Base-by-base conservation (phyloP, 345 rosid genomes). In the Mercurialis annua region DNA sequence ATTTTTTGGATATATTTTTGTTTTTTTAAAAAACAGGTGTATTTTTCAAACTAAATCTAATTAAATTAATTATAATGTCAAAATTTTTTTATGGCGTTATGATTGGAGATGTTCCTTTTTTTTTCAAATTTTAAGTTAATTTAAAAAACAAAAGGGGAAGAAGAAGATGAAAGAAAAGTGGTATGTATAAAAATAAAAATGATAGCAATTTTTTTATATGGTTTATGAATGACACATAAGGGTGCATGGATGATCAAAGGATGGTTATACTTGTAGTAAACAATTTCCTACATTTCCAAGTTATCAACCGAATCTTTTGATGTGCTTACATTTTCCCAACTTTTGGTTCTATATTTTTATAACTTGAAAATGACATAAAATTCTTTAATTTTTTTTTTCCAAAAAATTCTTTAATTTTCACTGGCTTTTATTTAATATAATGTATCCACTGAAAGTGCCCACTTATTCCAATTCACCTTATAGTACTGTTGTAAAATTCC, bases 181-280 rank as follows among this genome's bases (percentile, higher is more conserved):
- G n/a, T n/a, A n/a, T n/a, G n/a, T n/a, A n/a, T n/a, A n/a, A n/a
- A n/a, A n/a, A n/a, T n/a, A 58, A 26, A 5, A 16, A 56, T 30
- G 29, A 21, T 21, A 36, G 31, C 38, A 17, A 15, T 21, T 51
- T 36, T 51, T 1, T 14, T 9, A 15, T 7, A 65, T 31, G 3
- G 27, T 50, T n/a, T 6, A 24, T 33, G 18, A 34, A 49, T 55
- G 18, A 31, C 20, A 70, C 71, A 77, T 65, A 67, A 64, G 73
- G 15, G 70, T 67, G 58, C 54, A 40, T 11, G 33, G 5, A 31
- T 49, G 65, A 72, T 73, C 77, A 54, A 20, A 69, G 72, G 77
- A 84, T 80, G 86, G 83, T 70, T 81, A 73, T 81, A 77, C 91
- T 88, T 86, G 87, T 82, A 82, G 86, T 79, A 72, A 88, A 84